Conservation (phyloP, 768 basidiomycete species). For the Suillus discolor region DNA sequence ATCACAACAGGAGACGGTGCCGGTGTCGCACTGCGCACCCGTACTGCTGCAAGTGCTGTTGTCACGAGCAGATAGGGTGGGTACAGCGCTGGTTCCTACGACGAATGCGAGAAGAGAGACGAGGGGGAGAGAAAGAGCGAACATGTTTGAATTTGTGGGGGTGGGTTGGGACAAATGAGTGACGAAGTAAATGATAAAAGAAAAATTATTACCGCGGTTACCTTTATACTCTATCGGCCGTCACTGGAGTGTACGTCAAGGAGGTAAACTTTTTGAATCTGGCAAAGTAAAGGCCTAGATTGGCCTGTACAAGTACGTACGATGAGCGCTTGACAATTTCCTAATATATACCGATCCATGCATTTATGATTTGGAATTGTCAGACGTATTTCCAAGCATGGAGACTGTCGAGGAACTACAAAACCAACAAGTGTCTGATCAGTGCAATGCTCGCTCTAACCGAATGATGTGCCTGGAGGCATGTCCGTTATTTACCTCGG, state of each 20-base stretch:
- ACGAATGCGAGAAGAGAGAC: conserved; percentile 9
- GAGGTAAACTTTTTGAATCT: background rate
- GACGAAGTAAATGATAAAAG: background rate
- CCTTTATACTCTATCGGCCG: background rate
- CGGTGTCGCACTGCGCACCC: conserved; percentile 30
- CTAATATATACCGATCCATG: too few relatives aligned
- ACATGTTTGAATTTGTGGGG: background rate
- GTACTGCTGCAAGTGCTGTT: background rate
- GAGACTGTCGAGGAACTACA: background rate
- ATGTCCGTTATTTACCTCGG: too few relatives aligned
- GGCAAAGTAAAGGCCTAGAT: background rate
- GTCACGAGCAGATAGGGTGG: conserved; percentile 7
- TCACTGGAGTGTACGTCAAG: background rate
- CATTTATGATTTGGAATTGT: background rate
- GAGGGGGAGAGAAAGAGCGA: conserved; percentile 1
- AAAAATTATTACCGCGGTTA: too few relatives aligned
- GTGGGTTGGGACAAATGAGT: background rate
- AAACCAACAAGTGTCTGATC: background rate
- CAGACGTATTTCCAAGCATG: background rate
- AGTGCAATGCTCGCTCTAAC: background rate
- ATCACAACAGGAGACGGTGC: conserved; percentile 34
- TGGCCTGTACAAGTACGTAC: background rate
- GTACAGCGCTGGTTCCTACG: conserved; percentile 2
- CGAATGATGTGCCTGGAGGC: background rate
- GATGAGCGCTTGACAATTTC: too few relatives aligned